Evolutionary conservation across 2,329 filamentous ascomycete genomes (phyloP).

Genomic region (Grosmannia serpens): DNA sequence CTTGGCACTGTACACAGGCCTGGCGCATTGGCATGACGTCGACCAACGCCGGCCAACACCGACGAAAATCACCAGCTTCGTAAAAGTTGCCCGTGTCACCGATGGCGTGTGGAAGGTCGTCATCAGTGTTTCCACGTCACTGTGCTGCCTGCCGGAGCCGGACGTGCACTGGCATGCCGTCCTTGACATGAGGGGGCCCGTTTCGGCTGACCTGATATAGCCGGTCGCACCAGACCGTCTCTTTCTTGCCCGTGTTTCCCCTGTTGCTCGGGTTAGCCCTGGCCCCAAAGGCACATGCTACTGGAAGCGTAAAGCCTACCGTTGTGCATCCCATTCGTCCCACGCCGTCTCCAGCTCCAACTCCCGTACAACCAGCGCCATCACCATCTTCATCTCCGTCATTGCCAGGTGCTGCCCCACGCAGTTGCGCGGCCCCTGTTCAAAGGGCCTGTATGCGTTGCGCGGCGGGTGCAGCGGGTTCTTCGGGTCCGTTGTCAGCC

Average conservation of each 20-base stretch:
- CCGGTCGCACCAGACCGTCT: slow-evolving; percentile 18
- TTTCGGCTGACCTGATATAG: slow-evolving; percentile 17
- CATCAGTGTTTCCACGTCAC: too few relatives aligned
- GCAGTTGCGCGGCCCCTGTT: slow-evolving; percentile 41
- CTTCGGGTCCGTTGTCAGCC: slow-evolving; percentile 21
- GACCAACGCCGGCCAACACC: too few relatives aligned
- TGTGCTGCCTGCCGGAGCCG: slow-evolving; percentile 9
- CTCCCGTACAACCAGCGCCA: slow-evolving; percentile 8
- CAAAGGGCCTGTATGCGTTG: slow-evolving; percentile 44
- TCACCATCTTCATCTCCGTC: slow-evolving; percentile 9
- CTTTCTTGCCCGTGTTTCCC: slow-evolving; percentile 13
- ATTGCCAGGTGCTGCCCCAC: slow-evolving; percentile 32
- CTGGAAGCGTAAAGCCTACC: not conserved
- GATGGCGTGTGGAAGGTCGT: not conserved
- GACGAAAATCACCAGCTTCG: too few relatives aligned
- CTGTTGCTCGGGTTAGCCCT: slow-evolving; percentile 7
- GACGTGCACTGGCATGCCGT: slow-evolving; percentile 27
- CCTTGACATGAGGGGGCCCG: slow-evolving; percentile 22
- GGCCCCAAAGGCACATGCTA: too few relatives aligned
- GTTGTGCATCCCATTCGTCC: slow-evolving; percentile 14
- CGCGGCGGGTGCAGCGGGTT: slow-evolving; percentile 24
- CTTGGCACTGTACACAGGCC: not conserved
- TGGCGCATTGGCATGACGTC: too few relatives aligned
- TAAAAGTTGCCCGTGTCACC: not conserved
- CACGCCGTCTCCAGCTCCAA: slow-evolving; percentile 10